phyloP scores from a whole-genome alignment of 2,329 filamentous ascomycete genomes.

The Cryphonectria nitschkei region DNA sequence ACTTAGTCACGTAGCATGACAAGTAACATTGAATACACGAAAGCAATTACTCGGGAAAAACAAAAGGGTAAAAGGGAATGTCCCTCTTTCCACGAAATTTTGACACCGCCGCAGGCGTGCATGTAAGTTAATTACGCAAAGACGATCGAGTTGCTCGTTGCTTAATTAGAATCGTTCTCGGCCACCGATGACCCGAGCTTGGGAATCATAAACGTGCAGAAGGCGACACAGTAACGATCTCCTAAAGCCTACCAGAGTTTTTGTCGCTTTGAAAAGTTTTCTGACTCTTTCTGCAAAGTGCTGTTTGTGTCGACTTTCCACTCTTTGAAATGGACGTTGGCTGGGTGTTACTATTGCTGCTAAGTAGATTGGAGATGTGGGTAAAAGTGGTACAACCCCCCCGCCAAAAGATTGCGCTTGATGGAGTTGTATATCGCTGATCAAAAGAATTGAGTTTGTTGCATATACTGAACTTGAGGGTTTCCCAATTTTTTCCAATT shows the following conservation, averaged over 20 bases:
- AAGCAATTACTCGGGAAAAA: background rate
- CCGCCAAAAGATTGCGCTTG: background rate
- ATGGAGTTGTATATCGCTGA: background rate
- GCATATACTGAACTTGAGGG: background rate
- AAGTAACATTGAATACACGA: background rate
- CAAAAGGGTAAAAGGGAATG: background rate
- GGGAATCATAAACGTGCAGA: background rate
- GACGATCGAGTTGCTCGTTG: background rate
- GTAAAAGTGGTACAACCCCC: background rate
- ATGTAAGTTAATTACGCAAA: background rate
- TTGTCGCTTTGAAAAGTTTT: too few relatives aligned
- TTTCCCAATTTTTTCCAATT: background rate
- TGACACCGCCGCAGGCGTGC: background rate
- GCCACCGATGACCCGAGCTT: background rate
- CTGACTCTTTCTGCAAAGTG: too few relatives aligned
- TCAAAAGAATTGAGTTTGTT: background rate
- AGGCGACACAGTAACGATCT: background rate
- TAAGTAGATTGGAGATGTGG: background rate
- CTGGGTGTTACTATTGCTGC: too few relatives aligned
- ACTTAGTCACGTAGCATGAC: background rate
- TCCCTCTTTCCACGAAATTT: background rate
- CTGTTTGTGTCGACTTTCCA: background rate
- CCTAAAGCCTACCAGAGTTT: background rate
- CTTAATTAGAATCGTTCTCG: background rate
- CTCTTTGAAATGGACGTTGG: too few relatives aligned